phyloP scores from a whole-genome alignment of 805 yeast genomes.

The Monosporozyma siamensis region DNA sequence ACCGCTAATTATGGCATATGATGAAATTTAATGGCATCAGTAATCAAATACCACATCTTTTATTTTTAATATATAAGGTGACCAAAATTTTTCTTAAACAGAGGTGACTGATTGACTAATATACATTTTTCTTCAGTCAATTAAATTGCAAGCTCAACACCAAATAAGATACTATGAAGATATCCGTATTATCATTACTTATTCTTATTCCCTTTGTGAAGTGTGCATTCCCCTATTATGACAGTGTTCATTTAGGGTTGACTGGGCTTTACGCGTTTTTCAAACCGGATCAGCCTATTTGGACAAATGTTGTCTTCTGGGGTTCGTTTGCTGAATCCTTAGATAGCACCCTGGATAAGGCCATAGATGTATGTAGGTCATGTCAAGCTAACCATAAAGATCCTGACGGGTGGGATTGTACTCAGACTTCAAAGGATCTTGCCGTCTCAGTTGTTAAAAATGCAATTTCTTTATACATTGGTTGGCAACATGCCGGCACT shows the following conservation, averaged over 20 bases:
- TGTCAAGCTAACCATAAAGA: background rate
- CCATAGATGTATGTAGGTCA: background rate
- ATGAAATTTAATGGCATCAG: no score
- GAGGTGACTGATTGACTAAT: no score
- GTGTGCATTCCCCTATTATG: slow-evolving; percentile 1
- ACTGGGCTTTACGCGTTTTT: background rate
- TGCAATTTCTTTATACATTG: background rate
- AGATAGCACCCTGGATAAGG: background rate
- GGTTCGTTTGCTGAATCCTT: background rate
- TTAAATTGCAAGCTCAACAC: no score
- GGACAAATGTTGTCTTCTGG: background rate
- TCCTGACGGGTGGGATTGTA: background rate
- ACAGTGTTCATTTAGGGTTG: background rate
- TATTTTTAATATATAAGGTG: no score
- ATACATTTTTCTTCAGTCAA: no score
- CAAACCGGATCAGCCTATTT: background rate
- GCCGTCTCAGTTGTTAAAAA: background rate
- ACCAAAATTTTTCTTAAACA: no score
- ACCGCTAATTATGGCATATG: no score
- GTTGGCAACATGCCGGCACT: slow-evolving; percentile 1
- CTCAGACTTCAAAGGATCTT: background rate
- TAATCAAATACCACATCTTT: no score
- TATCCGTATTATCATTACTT: no score
- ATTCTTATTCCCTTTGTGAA: no score
- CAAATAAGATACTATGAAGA: no score